phyloP scores from a whole-genome alignment of 371 early-diverging fungal species.

The Funneliformis caledonium region DNA sequence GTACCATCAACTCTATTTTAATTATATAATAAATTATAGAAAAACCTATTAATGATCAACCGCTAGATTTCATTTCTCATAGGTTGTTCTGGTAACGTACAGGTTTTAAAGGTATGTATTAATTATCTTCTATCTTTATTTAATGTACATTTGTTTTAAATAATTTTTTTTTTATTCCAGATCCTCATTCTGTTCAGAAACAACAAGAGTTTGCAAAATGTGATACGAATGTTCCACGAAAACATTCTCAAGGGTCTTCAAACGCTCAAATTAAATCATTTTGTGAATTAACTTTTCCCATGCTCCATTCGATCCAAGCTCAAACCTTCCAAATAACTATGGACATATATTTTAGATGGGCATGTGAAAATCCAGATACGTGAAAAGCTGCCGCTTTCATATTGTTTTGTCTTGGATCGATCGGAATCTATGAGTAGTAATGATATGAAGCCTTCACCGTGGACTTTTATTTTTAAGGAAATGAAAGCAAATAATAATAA shows the following conservation, averaged over 20 bases:
- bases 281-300: slow-evolving; percentile 45
- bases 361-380: slow-evolving; percentile 24
- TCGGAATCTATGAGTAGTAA: background rate
- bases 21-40: background rate
- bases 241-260: slow-evolving; percentile 25
- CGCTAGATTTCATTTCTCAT: slow-evolving; percentile 32
- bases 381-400: slow-evolving; percentile 7
- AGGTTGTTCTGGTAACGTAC: slow-evolving; percentile 41
- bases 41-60: background rate
- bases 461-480: background rate
- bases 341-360: slow-evolving; percentile 42
- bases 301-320: background rate
- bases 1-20: background rate
- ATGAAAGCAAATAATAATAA: slow-evolving; percentile 7
- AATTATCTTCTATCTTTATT: background rate
- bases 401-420: slow-evolving; percentile 22
- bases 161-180: background rate
- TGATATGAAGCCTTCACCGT: background rate
- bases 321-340: slow-evolving; percentile 11
- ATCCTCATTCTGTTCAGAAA: slow-evolving; percentile 21
- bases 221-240: slow-evolving; percentile 41
- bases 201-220: slow-evolving; percentile 42
- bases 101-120: slow-evolving; percentile 43
- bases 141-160: background rate
- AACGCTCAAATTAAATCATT: slow-evolving; percentile 26